Evolutionary conservation across 495 filamentous ascomycete species (phyloP).

Genomic region (Neurospora sp.): DNA sequence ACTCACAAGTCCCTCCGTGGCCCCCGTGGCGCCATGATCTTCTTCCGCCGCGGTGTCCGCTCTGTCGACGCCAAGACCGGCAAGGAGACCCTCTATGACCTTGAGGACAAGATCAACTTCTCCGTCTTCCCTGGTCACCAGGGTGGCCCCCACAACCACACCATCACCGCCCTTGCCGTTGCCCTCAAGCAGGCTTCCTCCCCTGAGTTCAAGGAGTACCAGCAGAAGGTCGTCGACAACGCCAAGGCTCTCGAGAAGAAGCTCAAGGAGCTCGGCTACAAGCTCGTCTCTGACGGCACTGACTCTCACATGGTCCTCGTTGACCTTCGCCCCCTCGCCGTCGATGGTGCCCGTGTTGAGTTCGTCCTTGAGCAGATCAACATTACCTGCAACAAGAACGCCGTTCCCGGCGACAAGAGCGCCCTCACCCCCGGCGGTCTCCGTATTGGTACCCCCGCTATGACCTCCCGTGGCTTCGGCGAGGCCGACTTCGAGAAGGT

Average conservation of each 20-base stretch:
- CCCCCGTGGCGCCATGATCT: slow-evolving; percentile 99
- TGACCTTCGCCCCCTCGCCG: slow-evolving; percentile 65
- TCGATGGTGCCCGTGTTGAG: slow-evolving; percentile 95
- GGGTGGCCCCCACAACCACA: slow-evolving; percentile 99
- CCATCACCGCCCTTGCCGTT: slow-evolving; percentile 95
- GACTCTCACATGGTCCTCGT: slow-evolving; percentile 98
- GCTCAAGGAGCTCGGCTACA: slow-evolving; percentile 76
- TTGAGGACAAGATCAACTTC: slow-evolving; percentile 96
- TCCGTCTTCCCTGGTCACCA: slow-evolving; percentile 99
- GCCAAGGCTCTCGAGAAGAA: slow-evolving; percentile 79
- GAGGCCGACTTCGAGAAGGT: slow-evolving; percentile 89
- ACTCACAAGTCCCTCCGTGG: slow-evolving; percentile 99
- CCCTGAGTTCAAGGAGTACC: slow-evolving; percentile 93
- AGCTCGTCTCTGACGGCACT: slow-evolving; percentile 90
- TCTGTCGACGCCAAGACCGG: slow-evolving; percentile 79
- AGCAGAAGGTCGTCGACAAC: slow-evolving; percentile 84
- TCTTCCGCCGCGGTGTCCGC: slow-evolving; percentile 94
- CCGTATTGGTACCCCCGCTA: slow-evolving; percentile 91
- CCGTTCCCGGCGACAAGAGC: slow-evolving; percentile 94
- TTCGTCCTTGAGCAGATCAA: slow-evolving; percentile 95
- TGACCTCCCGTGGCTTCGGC: slow-evolving; percentile 91
- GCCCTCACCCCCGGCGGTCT: slow-evolving; percentile 91
- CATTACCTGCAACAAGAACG: slow-evolving; percentile 99
- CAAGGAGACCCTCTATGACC: slow-evolving; percentile 85
- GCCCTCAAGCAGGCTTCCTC: slow-evolving; percentile 90